These are phyloP conservation scores for Apiotrichum sp. DNA, from an alignment of 1,284 basidiomycete genomes.

Conservation along the genomic window DNA sequence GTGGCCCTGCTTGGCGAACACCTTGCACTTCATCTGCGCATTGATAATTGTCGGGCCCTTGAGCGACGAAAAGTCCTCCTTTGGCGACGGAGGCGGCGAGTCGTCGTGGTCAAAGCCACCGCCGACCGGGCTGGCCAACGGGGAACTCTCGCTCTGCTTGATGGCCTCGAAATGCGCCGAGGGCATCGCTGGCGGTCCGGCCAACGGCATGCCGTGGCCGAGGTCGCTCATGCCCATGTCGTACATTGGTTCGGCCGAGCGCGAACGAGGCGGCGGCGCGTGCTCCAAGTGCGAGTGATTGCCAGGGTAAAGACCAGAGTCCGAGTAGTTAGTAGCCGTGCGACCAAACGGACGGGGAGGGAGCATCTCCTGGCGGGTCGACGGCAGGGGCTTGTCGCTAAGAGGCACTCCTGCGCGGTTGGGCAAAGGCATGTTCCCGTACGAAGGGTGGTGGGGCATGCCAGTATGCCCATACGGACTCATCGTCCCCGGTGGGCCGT, in stretches of 20 bases:
- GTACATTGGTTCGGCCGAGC: conserved; percentile 2
- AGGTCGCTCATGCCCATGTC: background rate
- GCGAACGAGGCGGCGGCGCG: background rate
- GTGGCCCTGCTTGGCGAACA: conserved; percentile 91
- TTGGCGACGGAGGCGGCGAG: conserved; percentile 8
- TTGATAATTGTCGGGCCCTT: conserved; percentile 67
- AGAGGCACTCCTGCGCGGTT: background rate
- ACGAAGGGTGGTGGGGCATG: background rate
- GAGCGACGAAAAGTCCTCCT: conserved; percentile 51
- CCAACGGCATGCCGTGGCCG: too few relatives aligned
- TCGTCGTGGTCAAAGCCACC: background rate
- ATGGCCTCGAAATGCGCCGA: conserved; percentile 10
- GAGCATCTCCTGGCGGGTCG: background rate
- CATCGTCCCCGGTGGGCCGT: background rate
- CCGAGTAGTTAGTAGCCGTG: conserved; percentile 1
- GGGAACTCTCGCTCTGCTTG: conserved; percentile 1
- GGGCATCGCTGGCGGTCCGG: conserved; percentile 8
- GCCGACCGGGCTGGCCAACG: background rate
- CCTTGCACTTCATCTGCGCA: conserved; percentile 97
- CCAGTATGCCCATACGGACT: background rate
- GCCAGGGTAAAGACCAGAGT: background rate
- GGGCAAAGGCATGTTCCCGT: background rate
- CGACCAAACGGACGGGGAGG: background rate
- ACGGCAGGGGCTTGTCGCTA: background rate
- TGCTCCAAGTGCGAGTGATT: background rate